A percentile compares a stretch with the other conserved stretches of the same genome.
phyloP scores from a whole-genome alignment of 768 basidiomycete genomes.

The Pleurotus eryngii region DNA sequence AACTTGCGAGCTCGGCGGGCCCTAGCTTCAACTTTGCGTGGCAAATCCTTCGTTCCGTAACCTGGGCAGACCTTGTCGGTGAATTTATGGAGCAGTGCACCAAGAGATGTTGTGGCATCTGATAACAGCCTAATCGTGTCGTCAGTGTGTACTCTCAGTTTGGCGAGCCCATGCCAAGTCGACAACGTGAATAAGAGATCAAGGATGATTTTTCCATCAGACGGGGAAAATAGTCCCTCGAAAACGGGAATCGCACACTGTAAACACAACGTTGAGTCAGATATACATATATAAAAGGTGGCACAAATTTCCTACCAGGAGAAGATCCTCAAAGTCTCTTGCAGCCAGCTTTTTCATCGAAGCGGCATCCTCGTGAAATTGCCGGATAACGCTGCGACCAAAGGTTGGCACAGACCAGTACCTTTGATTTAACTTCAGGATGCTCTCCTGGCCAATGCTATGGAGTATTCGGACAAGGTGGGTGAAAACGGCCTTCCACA shows the following conservation, averaged over 20 bases:
- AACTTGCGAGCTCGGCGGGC: constrained; percentile 10
- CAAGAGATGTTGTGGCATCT: constrained; percentile 25
- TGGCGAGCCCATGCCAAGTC: constrained; percentile 32
- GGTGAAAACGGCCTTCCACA: constrained; percentile 26
- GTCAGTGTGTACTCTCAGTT: constrained; percentile 31
- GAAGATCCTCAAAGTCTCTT: constrained; percentile 37
- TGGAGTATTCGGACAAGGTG: constrained; percentile 27
- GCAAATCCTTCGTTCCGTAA: constrained; percentile 20
- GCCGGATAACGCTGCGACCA: constrained; percentile 27
- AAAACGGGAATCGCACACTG: constrained; percentile 31
- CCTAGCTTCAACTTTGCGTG: constrained; percentile 19
- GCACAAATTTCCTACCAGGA: constrained; percentile 27
- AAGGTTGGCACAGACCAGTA: constrained; percentile 25
- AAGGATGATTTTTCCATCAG: constrained; percentile 20
- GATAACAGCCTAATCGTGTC: constrained; percentile 24
- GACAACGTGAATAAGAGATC: constrained; percentile 24
- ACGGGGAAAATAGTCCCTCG: constrained; percentile 29
- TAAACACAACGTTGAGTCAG: background rate
- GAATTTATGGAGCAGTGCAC: constrained; percentile 21
- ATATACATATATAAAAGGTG: background rate
- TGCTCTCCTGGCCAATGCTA: constrained; percentile 4
- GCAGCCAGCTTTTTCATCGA: constrained; percentile 32
- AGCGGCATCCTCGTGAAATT: constrained; percentile 29
- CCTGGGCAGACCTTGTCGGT: constrained; percentile 9
- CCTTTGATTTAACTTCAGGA: constrained; percentile 17